Evolutionary conservation across 2,329 filamentous ascomycete genomes (phyloP).

Genomic region (Sporothrix schenckii): DNA sequence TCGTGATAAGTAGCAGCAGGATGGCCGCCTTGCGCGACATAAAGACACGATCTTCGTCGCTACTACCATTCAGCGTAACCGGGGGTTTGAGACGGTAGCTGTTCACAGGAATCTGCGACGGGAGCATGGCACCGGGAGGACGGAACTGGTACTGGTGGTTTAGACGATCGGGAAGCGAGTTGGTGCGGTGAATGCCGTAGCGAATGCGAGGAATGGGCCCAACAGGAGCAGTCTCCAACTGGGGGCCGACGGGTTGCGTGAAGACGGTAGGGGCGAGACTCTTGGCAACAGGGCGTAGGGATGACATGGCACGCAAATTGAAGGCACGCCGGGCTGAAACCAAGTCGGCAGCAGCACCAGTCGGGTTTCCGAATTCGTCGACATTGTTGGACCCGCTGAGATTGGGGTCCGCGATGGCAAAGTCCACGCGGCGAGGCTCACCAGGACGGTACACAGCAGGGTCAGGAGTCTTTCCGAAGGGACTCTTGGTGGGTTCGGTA

Average conservation of each 20-base stretch:
- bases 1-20: conserved; percentile 64
- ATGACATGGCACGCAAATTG: conserved; percentile 63
- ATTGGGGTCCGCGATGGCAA: conserved; percentile 43
- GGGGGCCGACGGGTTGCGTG: conserved; percentile 48
- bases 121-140: conserved; percentile 55
- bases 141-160: conserved; percentile 52
- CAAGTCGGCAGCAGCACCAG: conserved; percentile 38
- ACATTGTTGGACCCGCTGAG: conserved; percentile 35
- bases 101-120: conserved; percentile 49
- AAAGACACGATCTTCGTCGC: conserved; percentile 40
- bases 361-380: conserved; percentile 24
- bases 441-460: conserved; percentile 20
- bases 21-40: conserved; percentile 62
- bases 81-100: neutral
- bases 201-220: conserved; percentile 60
- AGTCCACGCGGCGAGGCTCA: conserved; percentile 49
- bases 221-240: conserved; percentile 40
- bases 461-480: neutral
- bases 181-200: conserved; percentile 71
- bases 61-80: conserved; percentile 20
- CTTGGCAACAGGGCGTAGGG: conserved; percentile 65
- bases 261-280: conserved; percentile 74
- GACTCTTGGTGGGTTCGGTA: neutral
- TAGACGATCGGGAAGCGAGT: conserved; percentile 71
- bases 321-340: conserved; percentile 53